These are phyloP conservation scores for Leccinum subtestaceum DNA, from an alignment of 768 basidiomycete species.

Conservation along the genomic window DNA sequence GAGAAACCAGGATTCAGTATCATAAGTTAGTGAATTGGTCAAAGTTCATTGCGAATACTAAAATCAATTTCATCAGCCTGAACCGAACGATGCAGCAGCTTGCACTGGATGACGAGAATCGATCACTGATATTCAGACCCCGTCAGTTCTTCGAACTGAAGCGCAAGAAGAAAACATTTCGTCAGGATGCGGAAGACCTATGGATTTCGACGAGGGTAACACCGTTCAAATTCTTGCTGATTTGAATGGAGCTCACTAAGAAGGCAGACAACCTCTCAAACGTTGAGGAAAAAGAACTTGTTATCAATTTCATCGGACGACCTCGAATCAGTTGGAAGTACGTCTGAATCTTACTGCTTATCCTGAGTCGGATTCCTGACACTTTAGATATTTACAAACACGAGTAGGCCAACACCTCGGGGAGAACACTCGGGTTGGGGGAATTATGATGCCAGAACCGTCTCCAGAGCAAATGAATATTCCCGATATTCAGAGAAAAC, in stretches of 20 bases:
- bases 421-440: neutral
- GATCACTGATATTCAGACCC: neutral
- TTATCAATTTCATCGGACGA: neutral
- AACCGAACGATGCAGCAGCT: neutral
- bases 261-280: slow-evolving; percentile 3
- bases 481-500: neutral
- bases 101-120: neutral
- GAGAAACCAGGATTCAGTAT: neutral
- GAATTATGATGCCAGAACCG: neutral
- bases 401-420: neutral
- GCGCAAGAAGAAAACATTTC: neutral
- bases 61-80: neutral
- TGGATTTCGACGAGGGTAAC: neutral
- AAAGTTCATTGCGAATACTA: neutral
- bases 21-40: neutral
- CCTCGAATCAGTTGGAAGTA: slow-evolving; percentile 1
- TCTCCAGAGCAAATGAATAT: slow-evolving; percentile 1
- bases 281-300: neutral
- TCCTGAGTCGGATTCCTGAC: too few relatives aligned
- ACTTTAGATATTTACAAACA: neutral
- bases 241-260: neutral
- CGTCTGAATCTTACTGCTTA: too few relatives aligned
- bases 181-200: too few relatives aligned
- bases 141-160: neutral
- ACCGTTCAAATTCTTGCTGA: too few relatives aligned